Evolutionary conservation across 306 rosid species (phyloP).

Genomic region (Begonia peltatifolia): DNA sequence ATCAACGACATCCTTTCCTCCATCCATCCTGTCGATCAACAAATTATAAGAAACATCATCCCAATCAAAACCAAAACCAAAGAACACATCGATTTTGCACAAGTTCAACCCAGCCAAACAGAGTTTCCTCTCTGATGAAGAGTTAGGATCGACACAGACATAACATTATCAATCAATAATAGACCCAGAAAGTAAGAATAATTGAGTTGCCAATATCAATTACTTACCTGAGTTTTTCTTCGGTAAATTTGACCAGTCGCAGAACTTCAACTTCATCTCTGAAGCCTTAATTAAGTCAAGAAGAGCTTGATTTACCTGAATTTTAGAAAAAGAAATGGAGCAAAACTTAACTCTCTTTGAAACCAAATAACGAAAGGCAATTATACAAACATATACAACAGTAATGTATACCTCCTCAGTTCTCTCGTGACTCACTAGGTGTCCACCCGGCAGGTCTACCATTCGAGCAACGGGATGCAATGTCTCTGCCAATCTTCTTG

Average conservation of each 20-base stretch:
- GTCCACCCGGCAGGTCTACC: conserved; percentile 94
- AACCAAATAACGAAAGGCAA: background rate
- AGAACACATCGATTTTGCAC: too few relatives aligned
- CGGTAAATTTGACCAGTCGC: conserved; percentile 75
- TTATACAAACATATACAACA: background rate
- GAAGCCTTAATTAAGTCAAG: conserved; percentile 63
- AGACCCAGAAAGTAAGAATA: background rate
- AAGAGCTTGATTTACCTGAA: conserved; percentile 85
- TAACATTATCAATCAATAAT: background rate
- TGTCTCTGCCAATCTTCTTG: conserved; percentile 67
- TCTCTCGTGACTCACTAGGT: conserved; percentile 87
- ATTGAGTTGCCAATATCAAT: background rate
- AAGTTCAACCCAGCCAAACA: too few relatives aligned
- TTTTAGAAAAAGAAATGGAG: conserved; percentile 5
- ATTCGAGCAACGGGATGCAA: conserved; percentile 76
- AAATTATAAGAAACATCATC: background rate
- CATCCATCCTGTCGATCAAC: conserved; percentile 48
- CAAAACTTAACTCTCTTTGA: conserved; percentile 11
- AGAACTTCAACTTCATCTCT: conserved; percentile 33
- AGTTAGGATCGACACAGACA: conserved; percentile 4
- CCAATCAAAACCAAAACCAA: too few relatives aligned
- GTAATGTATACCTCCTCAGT: background rate
- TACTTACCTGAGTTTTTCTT: conserved; percentile 38
- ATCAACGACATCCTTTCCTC: conserved; percentile 22
- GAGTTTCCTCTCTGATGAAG: too few relatives aligned